Conservation (phyloP, 805 yeast species). For the Starmerella etchellsii region DNA sequence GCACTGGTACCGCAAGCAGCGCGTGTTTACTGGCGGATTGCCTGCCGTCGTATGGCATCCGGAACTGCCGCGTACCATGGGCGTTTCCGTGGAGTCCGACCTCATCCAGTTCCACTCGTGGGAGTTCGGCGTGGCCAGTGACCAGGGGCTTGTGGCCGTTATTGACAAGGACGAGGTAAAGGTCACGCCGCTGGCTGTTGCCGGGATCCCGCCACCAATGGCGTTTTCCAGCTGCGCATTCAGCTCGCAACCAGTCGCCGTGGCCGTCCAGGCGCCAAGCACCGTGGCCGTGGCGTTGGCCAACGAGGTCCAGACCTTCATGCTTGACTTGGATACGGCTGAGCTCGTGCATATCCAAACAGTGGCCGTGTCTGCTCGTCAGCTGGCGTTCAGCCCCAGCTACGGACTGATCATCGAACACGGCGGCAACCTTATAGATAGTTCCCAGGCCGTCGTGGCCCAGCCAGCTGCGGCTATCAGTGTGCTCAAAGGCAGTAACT, state of each 20-base stretch:
- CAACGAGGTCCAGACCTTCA: slow-evolving; percentile 1
- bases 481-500: slow-evolving; percentile 5
- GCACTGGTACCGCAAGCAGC: slow-evolving; percentile 91
- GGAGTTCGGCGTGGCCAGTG: slow-evolving; percentile 54
- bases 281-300: slow-evolving; percentile 43
- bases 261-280: slow-evolving; percentile 48
- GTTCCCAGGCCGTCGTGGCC: background rate
- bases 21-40: slow-evolving; percentile 30
- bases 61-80: slow-evolving; percentile 65
- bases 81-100: slow-evolving; percentile 30
- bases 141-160: slow-evolving; percentile 67
- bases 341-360: background rate
- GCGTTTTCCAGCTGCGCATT: slow-evolving; percentile 58
- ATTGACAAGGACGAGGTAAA: slow-evolving; percentile 61
- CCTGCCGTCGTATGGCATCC: slow-evolving; percentile 58
- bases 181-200: slow-evolving; percentile 69
- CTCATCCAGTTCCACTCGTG: slow-evolving; percentile 27
- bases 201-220: slow-evolving; percentile 93
- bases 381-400: background rate
- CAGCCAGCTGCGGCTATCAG: slow-evolving; percentile 6
- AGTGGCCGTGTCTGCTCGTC: background rate
- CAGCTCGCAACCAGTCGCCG: slow-evolving; percentile 45
- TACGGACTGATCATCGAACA: background rate
- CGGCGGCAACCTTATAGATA: background rate
- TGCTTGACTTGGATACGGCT: slow-evolving; percentile 5